These are phyloP conservation scores for Clausena lansium DNA, from an alignment of 345 rosid genomes.

Conservation along the genomic window DNA sequence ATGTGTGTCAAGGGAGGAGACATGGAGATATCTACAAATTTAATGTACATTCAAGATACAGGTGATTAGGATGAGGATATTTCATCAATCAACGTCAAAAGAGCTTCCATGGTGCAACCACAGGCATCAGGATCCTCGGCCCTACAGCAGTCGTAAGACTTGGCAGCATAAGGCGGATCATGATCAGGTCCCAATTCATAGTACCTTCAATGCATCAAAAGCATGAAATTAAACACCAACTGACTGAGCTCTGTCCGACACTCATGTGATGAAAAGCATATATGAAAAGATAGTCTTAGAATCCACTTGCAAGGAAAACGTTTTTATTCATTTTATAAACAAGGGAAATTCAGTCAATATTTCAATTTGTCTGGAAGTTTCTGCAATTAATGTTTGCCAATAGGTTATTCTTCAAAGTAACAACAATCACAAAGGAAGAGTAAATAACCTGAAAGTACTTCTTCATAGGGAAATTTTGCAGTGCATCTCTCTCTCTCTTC, in stretches of 20 bases:
- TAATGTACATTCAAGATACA: background rate
- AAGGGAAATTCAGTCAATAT: background rate
- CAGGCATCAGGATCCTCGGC: conserved; percentile 84
- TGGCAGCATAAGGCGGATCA: conserved; percentile 92
- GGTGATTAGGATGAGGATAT: conserved; percentile 11
- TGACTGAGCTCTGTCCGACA: background rate
- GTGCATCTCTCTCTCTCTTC: background rate
- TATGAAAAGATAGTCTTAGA: background rate
- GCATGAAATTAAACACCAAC: background rate
- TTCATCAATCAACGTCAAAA: conserved; percentile 56
- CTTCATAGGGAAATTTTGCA: background rate
- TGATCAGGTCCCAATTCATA: conserved; percentile 66
- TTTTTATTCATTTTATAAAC: background rate
- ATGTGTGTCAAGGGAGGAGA: background rate
- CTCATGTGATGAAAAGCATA: background rate
- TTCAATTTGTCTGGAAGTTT: background rate
- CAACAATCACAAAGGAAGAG: background rate
- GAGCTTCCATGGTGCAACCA: conserved; percentile 75
- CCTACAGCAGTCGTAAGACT: conserved; percentile 88
- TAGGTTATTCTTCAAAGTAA: background rate
- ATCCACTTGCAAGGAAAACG: background rate
- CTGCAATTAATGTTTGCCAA: background rate
- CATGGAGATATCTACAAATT: conserved; percentile 5
- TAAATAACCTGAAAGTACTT: background rate
- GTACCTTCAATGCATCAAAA: conserved; percentile 55